Evolutionary conservation across 2,329 filamentous ascomycete species (phyloP).

Genomic region (Penicillium sp.): DNA sequence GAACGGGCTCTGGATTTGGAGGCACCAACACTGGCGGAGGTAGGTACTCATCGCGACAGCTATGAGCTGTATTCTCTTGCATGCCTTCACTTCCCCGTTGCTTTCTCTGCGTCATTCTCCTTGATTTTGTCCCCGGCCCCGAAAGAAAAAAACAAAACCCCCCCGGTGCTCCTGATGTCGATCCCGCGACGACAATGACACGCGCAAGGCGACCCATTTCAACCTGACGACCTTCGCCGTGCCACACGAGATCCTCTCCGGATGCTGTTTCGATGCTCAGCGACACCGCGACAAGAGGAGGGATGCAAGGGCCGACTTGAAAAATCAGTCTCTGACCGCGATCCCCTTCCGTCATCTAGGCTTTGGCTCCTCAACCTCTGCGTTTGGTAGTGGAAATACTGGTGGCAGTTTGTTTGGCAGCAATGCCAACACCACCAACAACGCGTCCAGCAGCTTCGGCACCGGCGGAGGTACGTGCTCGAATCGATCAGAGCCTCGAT

Average conservation of each 20-base stretch:
- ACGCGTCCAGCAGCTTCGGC: constrained; percentile 39
- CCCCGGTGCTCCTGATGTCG: constrained; percentile 31
- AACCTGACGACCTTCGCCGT: constrained; percentile 12
- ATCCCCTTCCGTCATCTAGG: constrained; percentile 38
- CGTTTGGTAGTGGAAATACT: constrained; percentile 36
- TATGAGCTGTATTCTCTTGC: constrained; percentile 3
- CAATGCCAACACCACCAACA: constrained; percentile 19
- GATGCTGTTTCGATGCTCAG: constrained; percentile 25
- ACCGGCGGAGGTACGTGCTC: constrained; percentile 43
- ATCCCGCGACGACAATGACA: constrained; percentile 25
- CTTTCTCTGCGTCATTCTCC: constrained; percentile 1
- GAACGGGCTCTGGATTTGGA: constrained; percentile 38
- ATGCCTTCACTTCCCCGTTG: constrained; percentile 9
- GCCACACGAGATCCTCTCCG: constrained; percentile 15
- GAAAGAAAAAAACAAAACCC: constrained; percentile 6
- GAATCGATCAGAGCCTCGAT: constrained; percentile 24
- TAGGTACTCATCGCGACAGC: constrained; percentile 28
- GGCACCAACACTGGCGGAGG: constrained; percentile 35
- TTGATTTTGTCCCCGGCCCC: not conserved
- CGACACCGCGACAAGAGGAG: constrained; percentile 31
- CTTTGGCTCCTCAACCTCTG: constrained; percentile 40
- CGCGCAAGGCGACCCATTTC: constrained; percentile 19
- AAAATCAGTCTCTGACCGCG: constrained; percentile 39
- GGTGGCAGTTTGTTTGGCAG: constrained; percentile 35
- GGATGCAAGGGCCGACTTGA: constrained; percentile 28